These are phyloP conservation scores for Plenodomus lindquistii DNA, from an alignment of 2,329 filamentous ascomycete genomes.

Conservation along the genomic window DNA sequence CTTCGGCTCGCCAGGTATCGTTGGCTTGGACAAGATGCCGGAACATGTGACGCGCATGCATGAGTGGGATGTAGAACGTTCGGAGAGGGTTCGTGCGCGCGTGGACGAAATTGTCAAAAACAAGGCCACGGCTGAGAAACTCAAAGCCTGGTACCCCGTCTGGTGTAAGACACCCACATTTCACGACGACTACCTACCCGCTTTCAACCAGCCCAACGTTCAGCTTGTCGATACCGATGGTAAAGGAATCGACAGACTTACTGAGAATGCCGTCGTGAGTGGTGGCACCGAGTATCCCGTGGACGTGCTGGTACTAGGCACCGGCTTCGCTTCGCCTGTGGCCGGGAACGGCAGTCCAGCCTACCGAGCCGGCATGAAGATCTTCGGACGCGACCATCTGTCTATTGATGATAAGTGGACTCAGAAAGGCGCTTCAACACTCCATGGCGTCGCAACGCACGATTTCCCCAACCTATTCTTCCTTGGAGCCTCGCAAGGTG, in stretches of 20 bases:
- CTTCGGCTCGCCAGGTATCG: slow-evolving; percentile 19
- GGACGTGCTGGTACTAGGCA: slow-evolving; percentile 52
- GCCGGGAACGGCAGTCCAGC: slow-evolving; percentile 9
- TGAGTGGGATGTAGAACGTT: slow-evolving; percentile 48
- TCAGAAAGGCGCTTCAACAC: slow-evolving; percentile 45
- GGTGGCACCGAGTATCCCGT: slow-evolving; percentile 52
- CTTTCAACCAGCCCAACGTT: slow-evolving; percentile 63
- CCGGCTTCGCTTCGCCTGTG: slow-evolving; percentile 35
- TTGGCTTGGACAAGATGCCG: slow-evolving; percentile 43
- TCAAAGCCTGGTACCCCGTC: slow-evolving; percentile 62
- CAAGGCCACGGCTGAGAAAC: slow-evolving; percentile 51
- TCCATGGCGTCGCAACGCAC: slow-evolving; percentile 46
- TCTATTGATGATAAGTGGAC: slow-evolving; percentile 51
- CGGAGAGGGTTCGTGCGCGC: slow-evolving; percentile 50
- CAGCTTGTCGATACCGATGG: slow-evolving; percentile 62
- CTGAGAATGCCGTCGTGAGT: slow-evolving; percentile 50
- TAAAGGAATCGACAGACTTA: slow-evolving; percentile 54
- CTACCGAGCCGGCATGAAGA: slow-evolving; percentile 26
- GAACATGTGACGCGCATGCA: slow-evolving; percentile 46
- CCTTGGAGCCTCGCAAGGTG: slow-evolving; percentile 4
- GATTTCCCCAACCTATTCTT: slow-evolving; percentile 27
- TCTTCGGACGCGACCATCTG: slow-evolving; percentile 49
- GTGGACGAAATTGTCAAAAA: slow-evolving; percentile 56
- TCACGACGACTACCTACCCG: slow-evolving; percentile 59
- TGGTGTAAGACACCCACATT: slow-evolving; percentile 68